Evolutionary conservation across 2,329 filamentous ascomycete species (phyloP).

Genomic region (Hypoxylon sp.): DNA sequence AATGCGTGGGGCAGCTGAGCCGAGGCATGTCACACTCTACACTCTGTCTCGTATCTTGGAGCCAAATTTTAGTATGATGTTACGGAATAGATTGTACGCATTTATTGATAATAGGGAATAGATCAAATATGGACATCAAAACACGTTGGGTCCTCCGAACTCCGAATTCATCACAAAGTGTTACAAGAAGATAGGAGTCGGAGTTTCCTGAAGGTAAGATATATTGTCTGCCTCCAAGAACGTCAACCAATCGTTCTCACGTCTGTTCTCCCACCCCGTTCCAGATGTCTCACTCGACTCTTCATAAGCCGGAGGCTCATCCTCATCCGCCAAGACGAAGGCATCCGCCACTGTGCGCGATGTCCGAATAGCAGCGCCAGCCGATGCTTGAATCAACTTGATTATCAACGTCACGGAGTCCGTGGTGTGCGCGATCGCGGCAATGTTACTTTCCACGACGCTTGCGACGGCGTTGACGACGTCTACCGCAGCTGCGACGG

Average conservation of each 20-base stretch:
- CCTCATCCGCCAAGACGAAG: not conserved
- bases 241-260: too few species aligned
- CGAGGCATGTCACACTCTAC: not conserved
- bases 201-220: too few species aligned
- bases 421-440: not conserved
- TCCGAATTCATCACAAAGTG: too few species aligned
- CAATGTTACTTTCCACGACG: not conserved
- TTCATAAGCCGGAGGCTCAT: not conserved
- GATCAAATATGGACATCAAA: too few species aligned
- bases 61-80: not conserved
- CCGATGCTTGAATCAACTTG: not conserved
- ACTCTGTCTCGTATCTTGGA: too few species aligned
- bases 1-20: slow-evolving; percentile 1
- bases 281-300: not conserved
- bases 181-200: too few species aligned
- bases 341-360: not conserved
- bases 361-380: not conserved
- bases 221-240: too few species aligned
- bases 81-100: too few species aligned
- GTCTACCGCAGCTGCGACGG: not conserved
- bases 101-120: too few species aligned
- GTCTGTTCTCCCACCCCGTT: not conserved
- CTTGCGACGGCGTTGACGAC: not conserved
- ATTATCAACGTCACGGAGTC: not conserved
- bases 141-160: too few species aligned